Percentiles rank a stretch among this genome's conserved stretches.
Evolutionary conservation across 352 stramenopile genomes (phyloP).

Genomic region (Phytopythium chamaehyphon): DNA sequence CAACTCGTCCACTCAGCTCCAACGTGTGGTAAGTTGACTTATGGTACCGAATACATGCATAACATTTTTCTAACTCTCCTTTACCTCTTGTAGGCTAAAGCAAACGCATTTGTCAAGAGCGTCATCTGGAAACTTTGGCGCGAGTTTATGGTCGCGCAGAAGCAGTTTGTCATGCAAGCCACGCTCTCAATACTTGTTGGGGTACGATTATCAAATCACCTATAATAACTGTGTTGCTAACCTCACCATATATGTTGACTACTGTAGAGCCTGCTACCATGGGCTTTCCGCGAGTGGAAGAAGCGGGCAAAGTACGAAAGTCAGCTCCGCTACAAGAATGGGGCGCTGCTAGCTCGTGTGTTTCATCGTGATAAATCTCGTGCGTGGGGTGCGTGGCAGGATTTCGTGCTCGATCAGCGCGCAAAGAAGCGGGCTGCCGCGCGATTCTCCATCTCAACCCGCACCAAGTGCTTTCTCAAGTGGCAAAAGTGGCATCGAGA

Average conservation of each 20-base stretch:
- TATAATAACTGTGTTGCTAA: too few relatives aligned
- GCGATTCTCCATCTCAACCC: slow-evolving; percentile 54
- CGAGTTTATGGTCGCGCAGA: slow-evolving; percentile 50
- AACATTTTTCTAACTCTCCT: not conserved
- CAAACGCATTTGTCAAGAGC: slow-evolving; percentile 38
- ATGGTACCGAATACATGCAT: not conserved
- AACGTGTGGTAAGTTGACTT: not conserved
- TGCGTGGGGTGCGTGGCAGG: slow-evolving; percentile 56
- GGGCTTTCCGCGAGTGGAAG: slow-evolving; percentile 67
- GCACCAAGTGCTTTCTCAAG: slow-evolving; percentile 59
- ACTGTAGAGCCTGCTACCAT: slow-evolving; percentile 49
- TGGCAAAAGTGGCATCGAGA: slow-evolving; percentile 50
- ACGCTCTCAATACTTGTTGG: slow-evolving; percentile 65
- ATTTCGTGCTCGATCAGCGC: slow-evolving; percentile 47
- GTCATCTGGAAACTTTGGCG: slow-evolving; percentile 49
- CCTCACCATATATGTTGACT: slow-evolving; percentile 2
- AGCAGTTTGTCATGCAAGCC: slow-evolving; percentile 64
- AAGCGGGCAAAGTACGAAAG: slow-evolving; percentile 30
- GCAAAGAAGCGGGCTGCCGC: slow-evolving; percentile 54
- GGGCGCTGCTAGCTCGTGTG: slow-evolving; percentile 41
- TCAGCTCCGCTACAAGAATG: slow-evolving; percentile 44
- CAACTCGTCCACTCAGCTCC: slow-evolving; percentile 57
- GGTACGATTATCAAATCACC: slow-evolving; percentile 42
- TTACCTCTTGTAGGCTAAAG: slow-evolving; percentile 19
- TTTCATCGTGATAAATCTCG: slow-evolving; percentile 46